phyloP scores from a whole-genome alignment of 2,329 filamentous ascomycete genomes.

The Penicillium sp. region DNA sequence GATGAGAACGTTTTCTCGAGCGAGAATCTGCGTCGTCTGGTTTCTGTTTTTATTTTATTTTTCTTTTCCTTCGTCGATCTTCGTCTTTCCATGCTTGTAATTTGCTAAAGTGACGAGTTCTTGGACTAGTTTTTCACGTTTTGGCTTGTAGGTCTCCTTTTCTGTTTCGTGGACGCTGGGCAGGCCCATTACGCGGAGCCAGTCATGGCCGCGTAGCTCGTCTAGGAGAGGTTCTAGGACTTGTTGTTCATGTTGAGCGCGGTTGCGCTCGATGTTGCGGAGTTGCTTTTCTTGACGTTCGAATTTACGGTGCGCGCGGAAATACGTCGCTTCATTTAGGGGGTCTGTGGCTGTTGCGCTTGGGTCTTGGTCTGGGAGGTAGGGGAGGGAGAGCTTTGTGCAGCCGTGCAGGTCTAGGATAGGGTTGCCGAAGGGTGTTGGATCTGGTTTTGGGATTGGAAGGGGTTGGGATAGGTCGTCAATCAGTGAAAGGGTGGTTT shows the following conservation, averaged over 20 bases:
- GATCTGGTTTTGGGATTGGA: conserved; percentile 22
- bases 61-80: conserved; percentile 76
- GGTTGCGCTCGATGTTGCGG: conserved; percentile 67
- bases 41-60: conserved; percentile 67
- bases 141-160: conserved; percentile 83
- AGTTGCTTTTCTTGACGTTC: conserved; percentile 69
- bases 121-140: conserved; percentile 78
- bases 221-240: conserved; percentile 67
- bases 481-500: conserved; percentile 72
- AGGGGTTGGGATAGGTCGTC: conserved; percentile 55
- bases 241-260: conserved; percentile 66
- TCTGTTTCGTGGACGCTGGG: conserved; percentile 81
- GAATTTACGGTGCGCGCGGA: conserved; percentile 61
- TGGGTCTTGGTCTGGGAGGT: conserved; percentile 13
- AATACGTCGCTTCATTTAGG: conserved; percentile 57
- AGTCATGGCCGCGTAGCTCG: conserved; percentile 85
- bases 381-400: conserved; percentile 25
- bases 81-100: conserved; percentile 86
- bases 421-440: conserved; percentile 39
- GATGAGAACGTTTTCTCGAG: conserved; percentile 14
- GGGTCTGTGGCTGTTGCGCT: conserved; percentile 49
- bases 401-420: conserved; percentile 41
- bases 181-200: conserved; percentile 89
- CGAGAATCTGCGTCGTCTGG: conserved; percentile 11
- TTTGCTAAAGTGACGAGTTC: conserved; percentile 80